phyloP scores from a whole-genome alignment of 2,329 filamentous ascomycete genomes.

The Colletotrichum higginsianum region DNA sequence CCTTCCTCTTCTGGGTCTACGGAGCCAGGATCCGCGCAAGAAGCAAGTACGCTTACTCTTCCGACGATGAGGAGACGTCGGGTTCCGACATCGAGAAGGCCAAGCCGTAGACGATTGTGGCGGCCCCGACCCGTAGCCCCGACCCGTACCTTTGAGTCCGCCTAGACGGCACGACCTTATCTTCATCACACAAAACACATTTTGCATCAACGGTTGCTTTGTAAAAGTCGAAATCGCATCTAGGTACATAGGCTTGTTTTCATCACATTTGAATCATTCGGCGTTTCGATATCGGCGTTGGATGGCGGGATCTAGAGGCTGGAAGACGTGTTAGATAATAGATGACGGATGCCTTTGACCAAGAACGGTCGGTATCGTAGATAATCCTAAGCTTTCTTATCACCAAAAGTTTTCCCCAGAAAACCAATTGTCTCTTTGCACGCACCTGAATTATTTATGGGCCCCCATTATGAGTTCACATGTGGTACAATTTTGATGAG shows the following conservation, averaged over 20 bases:
- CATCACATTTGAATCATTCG: slow-evolving; percentile 15
- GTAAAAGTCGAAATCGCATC: background rate
- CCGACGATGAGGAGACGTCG: slow-evolving; percentile 63
- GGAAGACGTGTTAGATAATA: slow-evolving; percentile 11
- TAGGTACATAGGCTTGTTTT: background rate
- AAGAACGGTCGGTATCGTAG: slow-evolving; percentile 9
- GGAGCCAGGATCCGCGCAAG: slow-evolving; percentile 78
- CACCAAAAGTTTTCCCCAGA: too few relatives aligned
- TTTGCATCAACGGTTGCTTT: background rate
- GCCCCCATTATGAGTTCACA: background rate
- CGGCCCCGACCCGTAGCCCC: slow-evolving; percentile 22
- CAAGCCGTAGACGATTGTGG: slow-evolving; percentile 42
- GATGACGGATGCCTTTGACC: background rate
- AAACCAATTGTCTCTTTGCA: background rate
- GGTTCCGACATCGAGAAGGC: slow-evolving; percentile 57
- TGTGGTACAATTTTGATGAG: background rate
- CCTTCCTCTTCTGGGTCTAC: slow-evolving; percentile 85
- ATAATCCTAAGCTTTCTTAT: slow-evolving; percentile 16
- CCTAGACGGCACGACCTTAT: slow-evolving; percentile 3
- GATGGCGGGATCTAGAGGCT: background rate
- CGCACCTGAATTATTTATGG: too few relatives aligned
- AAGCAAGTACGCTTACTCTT: slow-evolving; percentile 82
- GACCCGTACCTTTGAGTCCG: slow-evolving; percentile 33
- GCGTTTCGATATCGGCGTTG: slow-evolving; percentile 20
- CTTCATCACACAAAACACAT: background rate